Percentiles rank a stretch among this genome's conserved stretches.
Conservation (phyloP, 2,329 filamentous ascomycete genomes). For the Xylaria hypoxylon region DNA sequence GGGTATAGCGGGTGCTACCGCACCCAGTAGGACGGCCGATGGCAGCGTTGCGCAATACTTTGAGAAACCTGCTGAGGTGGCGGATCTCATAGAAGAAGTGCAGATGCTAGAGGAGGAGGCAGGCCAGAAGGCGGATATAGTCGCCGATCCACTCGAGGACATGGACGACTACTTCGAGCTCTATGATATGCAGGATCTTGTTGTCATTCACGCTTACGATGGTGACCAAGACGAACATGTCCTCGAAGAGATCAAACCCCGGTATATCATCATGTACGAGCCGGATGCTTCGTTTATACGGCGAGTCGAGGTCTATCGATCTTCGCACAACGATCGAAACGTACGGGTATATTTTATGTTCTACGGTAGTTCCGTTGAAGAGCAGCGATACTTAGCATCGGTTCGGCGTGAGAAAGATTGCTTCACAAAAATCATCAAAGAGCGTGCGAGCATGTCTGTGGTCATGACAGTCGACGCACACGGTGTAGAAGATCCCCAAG, state of each 20-base stretch:
- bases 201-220: conserved; percentile 93
- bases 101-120: conserved; percentile 82
- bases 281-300: conserved; percentile 95
- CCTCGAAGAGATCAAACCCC: conserved; percentile 92
- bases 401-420: conserved; percentile 96
- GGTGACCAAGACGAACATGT: conserved; percentile 96
- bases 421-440: conserved; percentile 93
- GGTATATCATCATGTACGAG: conserved; percentile 99
- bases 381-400: conserved; percentile 89
- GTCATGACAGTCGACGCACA: conserved; percentile 81
- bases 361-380: conserved; percentile 93
- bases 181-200: conserved; percentile 88
- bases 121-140: conserved; percentile 79
- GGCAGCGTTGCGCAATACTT: conserved; percentile 82
- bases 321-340: conserved; percentile 88
- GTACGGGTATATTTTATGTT: conserved; percentile 97
- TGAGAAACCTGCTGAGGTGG: conserved; percentile 85
- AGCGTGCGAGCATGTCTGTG: conserved; percentile 91
- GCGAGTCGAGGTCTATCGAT: conserved; percentile 93
- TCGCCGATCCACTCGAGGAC: conserved; percentile 82
- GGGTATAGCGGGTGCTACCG: conserved; percentile 67
- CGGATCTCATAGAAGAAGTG: conserved; percentile 83
- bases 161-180: conserved; percentile 94
- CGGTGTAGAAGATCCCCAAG: conserved; percentile 82
- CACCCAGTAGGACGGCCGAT: conserved; percentile 73